These are phyloP conservation scores for rapeseed (Brassica napus) DNA, from an alignment of 345 rosid species.

Conservation along the genomic window DNA sequence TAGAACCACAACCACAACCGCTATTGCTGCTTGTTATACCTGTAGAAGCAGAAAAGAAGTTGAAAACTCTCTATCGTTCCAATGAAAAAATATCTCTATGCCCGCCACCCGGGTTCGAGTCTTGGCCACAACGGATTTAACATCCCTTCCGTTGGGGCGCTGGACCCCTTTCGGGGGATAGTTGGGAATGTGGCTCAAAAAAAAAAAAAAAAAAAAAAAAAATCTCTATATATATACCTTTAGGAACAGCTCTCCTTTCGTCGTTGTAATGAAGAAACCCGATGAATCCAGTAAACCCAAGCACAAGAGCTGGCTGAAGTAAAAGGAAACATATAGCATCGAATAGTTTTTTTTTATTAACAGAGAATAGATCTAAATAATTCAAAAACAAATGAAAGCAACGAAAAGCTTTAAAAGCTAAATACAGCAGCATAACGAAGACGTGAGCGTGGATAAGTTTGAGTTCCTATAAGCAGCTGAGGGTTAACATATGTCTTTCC, in stretches of 20 bases:
- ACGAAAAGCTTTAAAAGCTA: slow-evolving; percentile 12
- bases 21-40: slow-evolving; percentile 48
- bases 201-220: no score
- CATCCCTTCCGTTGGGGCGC: no score
- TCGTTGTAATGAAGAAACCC: slow-evolving; percentile 70
- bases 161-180: no score
- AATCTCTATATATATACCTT: slow-evolving; percentile 48
- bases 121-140: no score
- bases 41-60: background rate
- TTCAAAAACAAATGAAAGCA: background rate
- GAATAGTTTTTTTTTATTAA: background rate
- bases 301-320: slow-evolving; percentile 58
- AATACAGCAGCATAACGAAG: slow-evolving; percentile 52
- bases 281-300: slow-evolving; percentile 65
- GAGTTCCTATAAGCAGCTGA: slow-evolving; percentile 38
- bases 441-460: slow-evolving; percentile 46
- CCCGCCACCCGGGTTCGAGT: no score
- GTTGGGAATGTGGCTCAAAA: no score
- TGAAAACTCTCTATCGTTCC: background rate
- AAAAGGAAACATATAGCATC: slow-evolving; percentile 12
- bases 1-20: slow-evolving; percentile 36
- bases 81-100: background rate
- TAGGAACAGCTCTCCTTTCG: slow-evolving; percentile 65
- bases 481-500: slow-evolving; percentile 32
- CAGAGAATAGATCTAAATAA: background rate